Evolutionary conservation across 2,329 filamentous ascomycete species (phyloP).

Genomic region (Lasiodiplodia gonubiensis): DNA sequence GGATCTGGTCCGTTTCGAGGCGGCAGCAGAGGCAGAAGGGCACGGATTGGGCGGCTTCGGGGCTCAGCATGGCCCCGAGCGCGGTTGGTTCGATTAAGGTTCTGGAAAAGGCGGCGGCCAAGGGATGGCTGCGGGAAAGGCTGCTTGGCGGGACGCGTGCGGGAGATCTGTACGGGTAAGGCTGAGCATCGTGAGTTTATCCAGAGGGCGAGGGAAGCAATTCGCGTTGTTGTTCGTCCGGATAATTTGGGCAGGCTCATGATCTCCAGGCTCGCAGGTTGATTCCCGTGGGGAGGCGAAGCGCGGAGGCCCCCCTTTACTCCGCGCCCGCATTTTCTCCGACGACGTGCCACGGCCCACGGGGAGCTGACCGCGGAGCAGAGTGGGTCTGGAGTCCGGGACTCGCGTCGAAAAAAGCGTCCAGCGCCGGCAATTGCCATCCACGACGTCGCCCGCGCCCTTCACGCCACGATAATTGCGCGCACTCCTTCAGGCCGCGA

Average conservation of each 20-base stretch:
- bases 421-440: conserved; percentile 7
- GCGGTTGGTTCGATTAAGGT: conserved; percentile 18
- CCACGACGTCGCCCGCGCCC: conserved; percentile 3
- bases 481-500: not conserved
- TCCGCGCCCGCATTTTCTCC: conserved; percentile 9
- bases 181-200: conserved; percentile 20
- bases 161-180: conserved; percentile 21
- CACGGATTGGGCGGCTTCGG: not conserved
- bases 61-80: conserved; percentile 8
- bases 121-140: conserved; percentile 19
- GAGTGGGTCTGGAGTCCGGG: not conserved
- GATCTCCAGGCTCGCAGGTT: conserved; percentile 21
- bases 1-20: not conserved
- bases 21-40: not conserved
- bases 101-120: conserved; percentile 8
- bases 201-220: conserved; percentile 2
- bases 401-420: conserved; percentile 1
- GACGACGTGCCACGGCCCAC: conserved; percentile 16
- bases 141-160: conserved; percentile 14
- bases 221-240: conserved; percentile 25
- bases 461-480: conserved; percentile 21
- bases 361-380: conserved; percentile 14
- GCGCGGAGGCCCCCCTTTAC: conserved; percentile 18
- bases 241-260: conserved; percentile 12
- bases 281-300: conserved; percentile 16